Base-by-base conservation (phyloP, 2,329 filamentous ascomycete genomes). In the Lecanoromycetidae sp. region DNA sequence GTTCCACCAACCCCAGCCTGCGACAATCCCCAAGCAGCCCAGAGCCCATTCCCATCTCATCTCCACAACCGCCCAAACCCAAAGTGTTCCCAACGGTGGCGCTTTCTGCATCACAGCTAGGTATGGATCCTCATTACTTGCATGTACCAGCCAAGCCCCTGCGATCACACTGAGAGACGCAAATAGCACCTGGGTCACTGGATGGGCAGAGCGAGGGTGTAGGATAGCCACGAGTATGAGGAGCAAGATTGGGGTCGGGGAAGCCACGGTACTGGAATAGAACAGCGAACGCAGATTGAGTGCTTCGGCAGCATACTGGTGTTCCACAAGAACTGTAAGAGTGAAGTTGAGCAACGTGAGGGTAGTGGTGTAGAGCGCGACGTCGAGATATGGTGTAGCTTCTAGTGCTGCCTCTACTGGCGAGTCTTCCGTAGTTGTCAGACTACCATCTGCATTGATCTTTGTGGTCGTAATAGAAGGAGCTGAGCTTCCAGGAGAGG, bases 11-110 rank as follows among this genome's bases (percentile, higher is more conserved):
- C 46, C 52, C 52, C 52, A 54, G 5, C 26, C 36, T 15, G 37
- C 56, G 12, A 78, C 72, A n/a, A 66, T 61, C 33, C 67, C 46
- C 19, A 76, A 63, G 36, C 72, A 77, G n/a, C 67, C 57, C 20
- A 81, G 66, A 0, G 84, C 84, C 58, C 76, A 79, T 0, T 71
- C 58, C 33, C 94, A 68, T 46, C 86, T 75, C 66, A 95, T 74
- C 67, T 98, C 91, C 38, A 96, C 74, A 19, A 96, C 81, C 26
- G 83, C 79, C 87, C 90, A 96, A 4, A 96, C 75, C 88, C 90
- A 96, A 15, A 96, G 63, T 33, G 85, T 90, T 0, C 87, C 91
- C 12, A 95, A 63, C 4, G 87, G 80, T n/a, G 91, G 91, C 0
- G 87, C 84, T 53, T 79, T 80, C 68, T 94, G 93, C 86, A 96